Percentiles rank a stretch among this genome's conserved stretches.
phyloP scores from a whole-genome alignment of 1,284 basidiomycete genomes.

The Cryptococcus maquisensis region DNA sequence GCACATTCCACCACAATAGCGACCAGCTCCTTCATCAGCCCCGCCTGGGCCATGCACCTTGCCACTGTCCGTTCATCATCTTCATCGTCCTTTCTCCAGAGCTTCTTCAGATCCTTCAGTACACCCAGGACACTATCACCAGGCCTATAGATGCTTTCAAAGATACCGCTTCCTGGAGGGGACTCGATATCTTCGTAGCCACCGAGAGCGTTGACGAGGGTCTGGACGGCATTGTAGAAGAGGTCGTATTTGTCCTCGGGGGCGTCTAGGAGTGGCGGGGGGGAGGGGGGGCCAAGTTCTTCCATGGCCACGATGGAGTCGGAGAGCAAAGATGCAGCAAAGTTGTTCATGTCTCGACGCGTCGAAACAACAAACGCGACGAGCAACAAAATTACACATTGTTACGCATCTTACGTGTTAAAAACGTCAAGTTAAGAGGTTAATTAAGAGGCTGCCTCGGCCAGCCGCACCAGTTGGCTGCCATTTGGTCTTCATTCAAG shows the following conservation, averaged over 20 bases:
- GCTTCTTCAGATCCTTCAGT: constrained; percentile 85
- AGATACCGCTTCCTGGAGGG: constrained; percentile 40
- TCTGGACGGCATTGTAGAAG: constrained; percentile 45
- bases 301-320: too few species aligned
- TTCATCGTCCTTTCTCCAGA: constrained; percentile 90
- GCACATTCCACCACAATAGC: constrained; percentile 74
- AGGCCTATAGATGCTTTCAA: constrained; percentile 64
- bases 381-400: too few species aligned
- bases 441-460: too few species aligned
- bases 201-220: constrained; percentile 46
- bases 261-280: neutral
- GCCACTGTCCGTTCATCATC: constrained; percentile 93
- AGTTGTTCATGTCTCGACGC: too few species aligned
- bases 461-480: too few species aligned
- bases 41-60: constrained; percentile 77
- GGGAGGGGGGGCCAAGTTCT: neutral
- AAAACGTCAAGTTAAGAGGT: too few species aligned
- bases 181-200: constrained; percentile 53
- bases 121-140: constrained; percentile 81
- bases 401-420: too few species aligned
- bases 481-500: too few species aligned
- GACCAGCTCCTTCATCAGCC: constrained; percentile 80
- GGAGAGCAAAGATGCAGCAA: too few species aligned
- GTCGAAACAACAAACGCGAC: too few species aligned
- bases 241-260: constrained; percentile 29